These are phyloP conservation scores for Backusella psychrophila DNA, from an alignment of 192 early-diverging fungal genomes.

Conservation along the genomic window DNA sequence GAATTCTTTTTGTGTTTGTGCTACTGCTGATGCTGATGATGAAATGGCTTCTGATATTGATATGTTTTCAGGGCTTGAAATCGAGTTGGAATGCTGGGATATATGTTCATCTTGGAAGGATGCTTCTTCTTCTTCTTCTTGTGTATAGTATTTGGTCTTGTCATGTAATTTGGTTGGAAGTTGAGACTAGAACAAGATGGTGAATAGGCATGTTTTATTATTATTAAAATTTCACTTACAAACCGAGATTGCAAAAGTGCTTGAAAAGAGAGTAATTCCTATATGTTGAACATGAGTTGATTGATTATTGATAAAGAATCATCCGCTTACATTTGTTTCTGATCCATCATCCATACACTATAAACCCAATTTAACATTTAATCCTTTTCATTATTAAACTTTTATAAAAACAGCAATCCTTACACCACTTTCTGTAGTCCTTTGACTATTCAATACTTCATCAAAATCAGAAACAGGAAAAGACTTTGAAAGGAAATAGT, in stretches of 20 bases:
- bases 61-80: not conserved
- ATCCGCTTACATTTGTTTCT: not conserved
- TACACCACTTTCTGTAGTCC: not conserved
- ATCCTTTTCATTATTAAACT: not conserved
- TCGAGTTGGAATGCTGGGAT: not conserved
- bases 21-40: not conserved
- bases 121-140: not conserved
- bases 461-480: not conserved
- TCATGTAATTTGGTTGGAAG: not conserved
- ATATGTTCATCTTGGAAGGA: not conserved
- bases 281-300: not conserved
- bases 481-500: not conserved
- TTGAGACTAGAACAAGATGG: not conserved
- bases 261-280: not conserved
- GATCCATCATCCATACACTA: not conserved
- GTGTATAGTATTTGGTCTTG: not conserved
- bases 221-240: not conserved
- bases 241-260: not conserved
- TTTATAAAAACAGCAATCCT: not conserved
- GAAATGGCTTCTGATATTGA: conserved; percentile 3
- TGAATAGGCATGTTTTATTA: no score
- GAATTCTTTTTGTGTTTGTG: not conserved
- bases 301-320: not conserved
- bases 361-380: not conserved
- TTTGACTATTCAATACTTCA: not conserved